Base-by-base conservation (phyloP, 441 rosid genomes). In the Biscutella laevigata region DNA sequence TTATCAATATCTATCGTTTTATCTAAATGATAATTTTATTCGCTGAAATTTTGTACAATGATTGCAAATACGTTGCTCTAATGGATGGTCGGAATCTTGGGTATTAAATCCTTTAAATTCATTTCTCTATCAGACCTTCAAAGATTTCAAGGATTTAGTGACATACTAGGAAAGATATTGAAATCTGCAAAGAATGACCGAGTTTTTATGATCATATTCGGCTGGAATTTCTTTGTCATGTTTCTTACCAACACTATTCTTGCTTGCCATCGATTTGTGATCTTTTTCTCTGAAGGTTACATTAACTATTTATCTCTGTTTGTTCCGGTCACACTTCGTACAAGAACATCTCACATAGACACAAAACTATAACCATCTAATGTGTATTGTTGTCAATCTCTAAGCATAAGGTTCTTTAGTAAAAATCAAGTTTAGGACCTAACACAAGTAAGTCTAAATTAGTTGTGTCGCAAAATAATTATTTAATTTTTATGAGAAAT, bases 181-280 rank as follows among this genome's bases (percentile, higher is more conserved):
- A 56, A 56, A 44, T 74, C 89, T 40, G 70, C 72, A 16, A 78
- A 68, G 67, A 79, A 68, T 66, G 80, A 78, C 58, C 76, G 82
- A 33, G 50, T 71, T 3, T 60, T 88, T 73, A 78, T 77, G 80
- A 57, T 83, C 55, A 83, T 69, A 62, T 63, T 87, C 61, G 70
- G 70, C 65, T 84, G 90, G 85, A 68, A 77, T 25, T 77, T 80
- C n/a, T 53, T 79, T 20, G 74, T 68, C 36, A 73, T 83, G 73
- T 43, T 69, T 32, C 46, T 83, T 50, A 71, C 71, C 4, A 89
- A 92, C 45, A 67, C 80, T 22, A 87, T 79, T 38, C 38, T 78
- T 58, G 94, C 98, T 38, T 81, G 62, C 53, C 86, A 78, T 65
- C 81, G 69, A 68, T 55, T 73, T 34, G 48, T 83, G 41, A 66